phyloP scores from a whole-genome alignment of 768 basidiomycete genomes.

The Pulveroboletus sp. region DNA sequence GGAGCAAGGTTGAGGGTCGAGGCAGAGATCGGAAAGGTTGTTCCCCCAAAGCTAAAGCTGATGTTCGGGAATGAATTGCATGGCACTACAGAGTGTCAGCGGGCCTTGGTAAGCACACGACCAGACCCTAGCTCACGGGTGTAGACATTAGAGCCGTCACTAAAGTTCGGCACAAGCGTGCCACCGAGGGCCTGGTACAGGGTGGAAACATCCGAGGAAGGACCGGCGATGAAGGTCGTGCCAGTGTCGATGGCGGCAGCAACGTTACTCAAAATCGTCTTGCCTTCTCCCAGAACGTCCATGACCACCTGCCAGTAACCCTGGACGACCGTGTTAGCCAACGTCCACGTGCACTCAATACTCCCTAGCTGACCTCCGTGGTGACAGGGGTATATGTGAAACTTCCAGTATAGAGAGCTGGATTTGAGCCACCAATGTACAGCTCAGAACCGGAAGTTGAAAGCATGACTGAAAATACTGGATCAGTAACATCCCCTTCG shows the following conservation, averaged over 20 bases:
- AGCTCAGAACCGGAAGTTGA: constrained; percentile 35
- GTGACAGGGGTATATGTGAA: no score
- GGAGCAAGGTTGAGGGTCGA: constrained; percentile 40
- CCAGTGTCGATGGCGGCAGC: constrained; percentile 22
- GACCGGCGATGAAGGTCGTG: constrained; percentile 9
- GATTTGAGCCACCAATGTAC: constrained; percentile 44
- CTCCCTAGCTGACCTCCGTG: no score
- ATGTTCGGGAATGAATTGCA: constrained; percentile 29
- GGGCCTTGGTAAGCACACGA: neutral
- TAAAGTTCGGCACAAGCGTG: constrained; percentile 10
- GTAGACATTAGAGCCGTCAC: constrained; percentile 28
- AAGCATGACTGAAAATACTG: constrained; percentile 49
- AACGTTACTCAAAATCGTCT: constrained; percentile 2
- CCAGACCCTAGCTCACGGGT: constrained; percentile 22
- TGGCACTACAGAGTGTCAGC: constrained; percentile 16
- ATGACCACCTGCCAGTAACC: constrained; percentile 14
- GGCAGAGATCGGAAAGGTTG: constrained; percentile 30
- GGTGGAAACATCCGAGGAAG: neutral
- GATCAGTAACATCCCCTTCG: constrained; percentile 30
- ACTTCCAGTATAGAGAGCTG: no score
- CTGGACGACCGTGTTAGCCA: constrained; percentile 19
- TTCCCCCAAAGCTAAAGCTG: constrained; percentile 38
- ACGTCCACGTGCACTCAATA: no score
- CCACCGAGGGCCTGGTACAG: neutral
- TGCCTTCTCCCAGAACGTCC: constrained; percentile 3